Evolutionary conservation across 2,329 filamentous ascomycete species (phyloP), one percentile per base, ranked within the genome.

Genomic region (Sphaerulina musiva): DNA sequence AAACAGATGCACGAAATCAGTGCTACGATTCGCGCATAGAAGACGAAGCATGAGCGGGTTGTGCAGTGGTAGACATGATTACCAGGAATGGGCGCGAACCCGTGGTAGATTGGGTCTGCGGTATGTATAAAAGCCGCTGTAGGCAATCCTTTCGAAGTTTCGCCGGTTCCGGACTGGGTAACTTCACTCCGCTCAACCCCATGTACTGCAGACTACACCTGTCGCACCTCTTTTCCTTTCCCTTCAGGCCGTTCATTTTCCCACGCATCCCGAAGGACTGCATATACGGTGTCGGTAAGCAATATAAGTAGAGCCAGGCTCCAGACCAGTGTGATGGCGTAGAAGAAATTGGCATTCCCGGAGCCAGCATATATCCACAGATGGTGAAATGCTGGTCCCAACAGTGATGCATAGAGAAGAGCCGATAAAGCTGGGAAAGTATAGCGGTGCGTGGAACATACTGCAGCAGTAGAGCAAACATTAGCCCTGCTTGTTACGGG

Each of bases 301-400:
- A 98, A 75, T 58, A 98, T 78, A 38, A 90, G 91, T 62, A 95
- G 79, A 0, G 89, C 93, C 23, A 98, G 71, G 68, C 89, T 95
- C 93, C 93, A 98, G 0, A 98, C 93, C n/a, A 98, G 75, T 0
- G 93, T 98, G 65, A 98, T 97, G 61, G 93, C 93, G 69, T 98
- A 98, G 74, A 98, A 98, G 75, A 98, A 98, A 70, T 98, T 98
- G 55, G 93, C 93, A 66, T 98, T 98, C 29, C 93, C 93, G 53
- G 90, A 95, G 47, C 93, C 93, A 2, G 93, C 93, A 68, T 97
- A 98, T 54, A 98, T 92, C 93, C 93, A 98, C 4, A 98, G 77
- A 68, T 98, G 85, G 70, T 97, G 95, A 69, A 98, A 98, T 0
- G 91, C 90, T 1, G 93, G 93, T 0, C 93, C 93, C 0, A 98